Evolutionary conservation across 768 basidiomycete species (phyloP), one percentile per base, ranked within the genome.

Genomic region (Scleroderma bovista): DNA sequence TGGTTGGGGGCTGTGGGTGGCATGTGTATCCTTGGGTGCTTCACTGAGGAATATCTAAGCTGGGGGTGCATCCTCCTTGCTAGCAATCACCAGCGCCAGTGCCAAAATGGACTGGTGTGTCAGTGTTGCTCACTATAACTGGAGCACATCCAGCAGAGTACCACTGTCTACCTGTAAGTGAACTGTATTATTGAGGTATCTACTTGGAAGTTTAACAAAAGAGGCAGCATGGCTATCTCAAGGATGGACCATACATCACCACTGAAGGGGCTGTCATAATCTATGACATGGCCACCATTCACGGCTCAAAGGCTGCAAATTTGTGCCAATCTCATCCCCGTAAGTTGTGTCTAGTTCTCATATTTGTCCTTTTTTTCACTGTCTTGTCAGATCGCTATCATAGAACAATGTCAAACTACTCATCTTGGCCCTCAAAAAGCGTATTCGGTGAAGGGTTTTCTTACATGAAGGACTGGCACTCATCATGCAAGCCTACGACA

Each of bases 201-300:
- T 99, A 97, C 68, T 77, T 98, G 60, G 98, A 99, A 72, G 95
- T 96, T 22, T 96, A 99, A 71, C 96, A 99, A 65, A 96, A 99
- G 72, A 77, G 96, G 53, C 96, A 98, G 67, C 95, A 99, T 60
- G 94, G 88, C 3, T 99, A 99, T 66, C 83, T 99, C 56, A 98
- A 99, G 74, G 96, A 99, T 68, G 96, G 96, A 45, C 96, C 96
- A 7, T 98, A 99, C 65, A 93, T 99, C 69, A 95, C 91, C 57
- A 93, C 95, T 12, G 96, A 98, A 67, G 96, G 98, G 64, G 96
- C 95, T 46, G 95, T 98, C 17, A 96, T 96, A 3, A 93, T 98
- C 63, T 99, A 98, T n/a, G n/a, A n/a, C 69, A 95, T 94, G 0
- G 92, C 94, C 10, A 97, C 95, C 1, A 95, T 98, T 2, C 95